Base-by-base conservation (phyloP, 345 rosid species). In the Heritiera fomes region DNA sequence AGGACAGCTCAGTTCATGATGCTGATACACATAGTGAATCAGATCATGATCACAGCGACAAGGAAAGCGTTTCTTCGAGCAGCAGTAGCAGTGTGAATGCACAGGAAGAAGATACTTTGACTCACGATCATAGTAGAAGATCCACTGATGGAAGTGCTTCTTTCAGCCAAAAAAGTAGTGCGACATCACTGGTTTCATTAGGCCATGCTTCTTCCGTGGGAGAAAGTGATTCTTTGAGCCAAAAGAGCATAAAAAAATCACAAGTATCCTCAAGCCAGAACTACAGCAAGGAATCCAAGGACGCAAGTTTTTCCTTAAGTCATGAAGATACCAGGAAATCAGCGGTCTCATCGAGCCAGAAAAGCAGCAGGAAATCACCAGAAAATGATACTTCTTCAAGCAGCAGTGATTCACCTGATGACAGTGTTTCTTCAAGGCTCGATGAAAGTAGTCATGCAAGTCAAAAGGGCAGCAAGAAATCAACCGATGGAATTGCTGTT, bases 41-140 rank as follows among this genome's bases (percentile, higher is more conserved):
- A 2, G 78, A 60, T 8, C 11, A 75, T 8, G 49, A 60, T 6
- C 6, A 45, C 13, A 9, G 34, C 6, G 43, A 60, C 0, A 34
- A 56, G 61, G 81, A 61, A 75, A 80, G 81, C 69, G 59, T 68
- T 41, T 73, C 78, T 56, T 52, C 56, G 46, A 80, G 85, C 59
- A 59, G 62, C 32, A 72, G 30, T 52, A 52, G 62, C 28, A 15
- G 28, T 52, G n/a, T 59, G 73, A 76, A 78, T 67, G 41, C 34
- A 81, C 20, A 15, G 17, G 59, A 34, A 78, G 73, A 61, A 64
- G 79, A 56, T 15, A 8, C 20, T 53, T 53, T 52, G 56, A 41
- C 30, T 5, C 41, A 4, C 18, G 52, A 67, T 41, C 8, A 67
- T 67, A 67, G 83, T 23, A 46, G 30, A 30, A 72, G 77, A 65